phyloP scores from a whole-genome alignment of 2,329 filamentous ascomycete genomes.

The Exophiala lecanii-corni region DNA sequence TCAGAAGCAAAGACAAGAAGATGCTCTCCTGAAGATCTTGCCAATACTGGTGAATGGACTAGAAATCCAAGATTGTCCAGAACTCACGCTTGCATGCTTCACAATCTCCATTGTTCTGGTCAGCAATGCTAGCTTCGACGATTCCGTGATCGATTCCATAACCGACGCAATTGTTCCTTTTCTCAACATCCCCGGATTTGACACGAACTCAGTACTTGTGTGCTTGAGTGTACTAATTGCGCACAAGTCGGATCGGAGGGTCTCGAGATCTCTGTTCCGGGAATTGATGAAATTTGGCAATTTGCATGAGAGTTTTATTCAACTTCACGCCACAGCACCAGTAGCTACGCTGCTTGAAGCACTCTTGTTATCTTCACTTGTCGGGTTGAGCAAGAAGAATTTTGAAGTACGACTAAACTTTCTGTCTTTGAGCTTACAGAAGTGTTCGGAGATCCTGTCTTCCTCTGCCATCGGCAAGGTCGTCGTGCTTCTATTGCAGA shows the following conservation, averaged over 20 bases:
- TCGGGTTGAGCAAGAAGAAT: constrained; percentile 27
- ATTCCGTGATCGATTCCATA: constrained; percentile 74
- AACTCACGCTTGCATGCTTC: constrained; percentile 80
- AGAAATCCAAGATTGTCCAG: constrained; percentile 67
- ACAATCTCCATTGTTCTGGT: constrained; percentile 86
- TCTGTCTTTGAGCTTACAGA: constrained; percentile 14
- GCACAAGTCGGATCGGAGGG: constrained; percentile 64
- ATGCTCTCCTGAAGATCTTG: constrained; percentile 63
- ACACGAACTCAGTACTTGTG: constrained; percentile 62
- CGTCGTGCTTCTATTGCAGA: constrained; percentile 14
- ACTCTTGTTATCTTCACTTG: constrained; percentile 12
- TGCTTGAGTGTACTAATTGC: constrained; percentile 79
- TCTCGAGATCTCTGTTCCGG: constrained; percentile 67
- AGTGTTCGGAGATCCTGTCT: constrained; percentile 18
- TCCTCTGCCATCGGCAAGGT: constrained; percentile 2
- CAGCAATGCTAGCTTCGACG: constrained; percentile 72
- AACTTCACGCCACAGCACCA: constrained; percentile 28
- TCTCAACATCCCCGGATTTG: constrained; percentile 67
- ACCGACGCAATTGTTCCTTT: constrained; percentile 83
- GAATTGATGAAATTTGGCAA: constrained; percentile 35
- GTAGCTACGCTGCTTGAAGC: constrained; percentile 10
- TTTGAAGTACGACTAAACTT: constrained; percentile 24
- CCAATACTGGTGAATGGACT: constrained; percentile 74
- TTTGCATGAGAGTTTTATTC: constrained; percentile 31
- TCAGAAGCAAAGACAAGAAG: constrained; percentile 75